Conservation (phyloP, 1,139 yeast genomes). For the Yarrowia galli region DNA sequence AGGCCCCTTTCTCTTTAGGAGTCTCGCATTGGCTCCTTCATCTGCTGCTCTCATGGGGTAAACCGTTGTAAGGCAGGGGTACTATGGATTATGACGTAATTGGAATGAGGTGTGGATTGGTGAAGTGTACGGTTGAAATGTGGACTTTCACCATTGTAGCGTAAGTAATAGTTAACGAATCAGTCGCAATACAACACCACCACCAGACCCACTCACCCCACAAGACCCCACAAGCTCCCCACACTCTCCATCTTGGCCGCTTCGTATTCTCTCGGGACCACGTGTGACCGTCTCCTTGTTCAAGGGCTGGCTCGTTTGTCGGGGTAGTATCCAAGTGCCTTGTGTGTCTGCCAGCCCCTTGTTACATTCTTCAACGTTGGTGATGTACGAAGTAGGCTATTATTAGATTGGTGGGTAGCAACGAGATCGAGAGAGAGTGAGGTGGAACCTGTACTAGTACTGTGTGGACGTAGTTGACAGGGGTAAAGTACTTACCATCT, state of each 20-base stretch:
- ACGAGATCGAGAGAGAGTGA: background rate
- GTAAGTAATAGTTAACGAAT: too few relatives aligned
- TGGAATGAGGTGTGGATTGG: background rate
- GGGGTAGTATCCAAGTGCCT: background rate
- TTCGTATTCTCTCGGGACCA: slow-evolving; percentile 13
- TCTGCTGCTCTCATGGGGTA: background rate
- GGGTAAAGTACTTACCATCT: too few relatives aligned
- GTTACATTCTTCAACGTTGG: slow-evolving; percentile 29
- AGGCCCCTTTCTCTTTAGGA: background rate
- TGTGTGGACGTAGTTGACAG: background rate
- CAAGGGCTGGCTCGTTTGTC: slow-evolving; percentile 11
- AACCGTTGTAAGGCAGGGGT: slow-evolving; percentile 32
- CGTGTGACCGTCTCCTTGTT: slow-evolving; percentile 20
- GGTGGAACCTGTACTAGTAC: background rate
- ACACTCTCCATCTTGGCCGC: background rate
- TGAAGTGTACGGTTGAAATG: too few relatives aligned
- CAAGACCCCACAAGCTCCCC: background rate
- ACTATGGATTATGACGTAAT: background rate
- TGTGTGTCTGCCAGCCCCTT: slow-evolving; percentile 25
- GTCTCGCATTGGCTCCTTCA: slow-evolving; percentile 7
- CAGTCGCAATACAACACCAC: too few relatives aligned
- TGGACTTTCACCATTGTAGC: too few relatives aligned
- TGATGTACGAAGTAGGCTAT: slow-evolving; percentile 24
- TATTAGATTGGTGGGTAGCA: slow-evolving; percentile 19
- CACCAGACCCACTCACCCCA: background rate